These are phyloP conservation scores for Erythrophleum fordii DNA, from an alignment of 306 rosid genomes.

Conservation along the genomic window DNA sequence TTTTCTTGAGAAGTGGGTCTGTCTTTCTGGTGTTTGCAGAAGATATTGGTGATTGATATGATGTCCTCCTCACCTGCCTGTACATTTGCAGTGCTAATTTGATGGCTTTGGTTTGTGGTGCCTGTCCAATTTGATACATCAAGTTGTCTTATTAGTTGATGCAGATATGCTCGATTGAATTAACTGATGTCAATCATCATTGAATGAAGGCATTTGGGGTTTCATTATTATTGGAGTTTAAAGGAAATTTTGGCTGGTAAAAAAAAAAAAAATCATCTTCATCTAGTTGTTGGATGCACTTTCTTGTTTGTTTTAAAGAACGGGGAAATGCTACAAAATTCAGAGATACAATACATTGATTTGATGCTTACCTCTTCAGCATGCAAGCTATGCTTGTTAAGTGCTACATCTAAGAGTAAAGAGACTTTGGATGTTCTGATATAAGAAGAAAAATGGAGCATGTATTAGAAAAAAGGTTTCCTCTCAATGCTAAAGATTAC, in stretches of 20 bases:
- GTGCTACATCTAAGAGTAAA: slow-evolving; percentile 34
- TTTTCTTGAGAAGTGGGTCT: slow-evolving; percentile 30
- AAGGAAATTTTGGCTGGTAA: slow-evolving; percentile 29
- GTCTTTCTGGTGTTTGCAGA: slow-evolving; percentile 39
- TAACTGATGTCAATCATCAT: background rate
- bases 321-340: slow-evolving; percentile 53
- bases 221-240: slow-evolving; percentile 38
- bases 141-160: slow-evolving; percentile 26
- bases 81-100: slow-evolving; percentile 3
- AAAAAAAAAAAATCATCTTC: slow-evolving; percentile 20
- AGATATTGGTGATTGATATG: slow-evolving; percentile 39
- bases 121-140: slow-evolving; percentile 26
- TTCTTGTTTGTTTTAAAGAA: slow-evolving; percentile 42
- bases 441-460: slow-evolving; percentile 71
- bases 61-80: slow-evolving; percentile 9
- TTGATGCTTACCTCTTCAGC: slow-evolving; percentile 41
- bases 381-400: slow-evolving; percentile 32
- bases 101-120: slow-evolving; percentile 25
- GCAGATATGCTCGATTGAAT: background rate
- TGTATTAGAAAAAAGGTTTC: slow-evolving; percentile 65
- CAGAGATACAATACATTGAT: slow-evolving; percentile 46
- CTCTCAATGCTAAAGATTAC: slow-evolving; percentile 80
- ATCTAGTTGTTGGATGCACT: slow-evolving; percentile 46
- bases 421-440: slow-evolving; percentile 46
- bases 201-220: slow-evolving; percentile 21